phyloP scores from a whole-genome alignment of 257 asterid species.

The Striga asiatica region DNA sequence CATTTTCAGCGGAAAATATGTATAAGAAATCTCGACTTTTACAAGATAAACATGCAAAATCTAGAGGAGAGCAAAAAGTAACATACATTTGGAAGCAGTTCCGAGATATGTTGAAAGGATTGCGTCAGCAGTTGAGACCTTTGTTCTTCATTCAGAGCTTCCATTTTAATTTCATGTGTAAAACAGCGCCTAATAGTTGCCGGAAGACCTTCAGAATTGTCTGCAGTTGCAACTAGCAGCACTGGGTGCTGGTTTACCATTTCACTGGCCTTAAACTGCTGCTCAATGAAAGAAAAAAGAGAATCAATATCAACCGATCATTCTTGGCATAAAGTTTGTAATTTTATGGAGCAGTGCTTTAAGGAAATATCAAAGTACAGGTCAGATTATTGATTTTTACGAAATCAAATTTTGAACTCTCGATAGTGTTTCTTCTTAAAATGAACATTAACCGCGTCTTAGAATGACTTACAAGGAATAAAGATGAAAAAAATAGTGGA shows the following conservation, averaged over 20 bases:
- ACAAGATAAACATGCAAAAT: slow-evolving; percentile 9
- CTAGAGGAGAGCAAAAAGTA: slow-evolving; percentile 12
- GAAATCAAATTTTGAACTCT: not conserved
- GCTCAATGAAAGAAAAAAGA: slow-evolving; percentile 18
- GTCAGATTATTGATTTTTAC: not conserved
- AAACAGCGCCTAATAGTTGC: slow-evolving; percentile 82
- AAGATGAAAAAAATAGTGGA: not conserved
- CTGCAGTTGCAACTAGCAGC: slow-evolving; percentile 80
- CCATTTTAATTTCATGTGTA: slow-evolving; percentile 85
- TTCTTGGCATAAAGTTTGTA: slow-evolving; percentile 10
- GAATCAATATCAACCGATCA: slow-evolving; percentile 5
- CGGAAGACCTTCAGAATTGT: slow-evolving; percentile 80
- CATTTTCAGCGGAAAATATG: not conserved
- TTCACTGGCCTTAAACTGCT: slow-evolving; percentile 35
- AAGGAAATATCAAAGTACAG: not conserved
- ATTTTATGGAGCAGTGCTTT: not conserved
- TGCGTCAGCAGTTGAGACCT: slow-evolving; percentile 61
- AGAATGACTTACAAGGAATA: not conserved
- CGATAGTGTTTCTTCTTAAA: not conserved
- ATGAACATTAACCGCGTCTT: not conserved
- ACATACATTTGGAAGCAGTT: slow-evolving; percentile 56
- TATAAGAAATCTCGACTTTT: not conserved
- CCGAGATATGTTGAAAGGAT: slow-evolving; percentile 46
- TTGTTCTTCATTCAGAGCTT: slow-evolving; percentile 72
- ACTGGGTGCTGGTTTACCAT: slow-evolving; percentile 48